Conservation (phyloP, 768 basidiomycete genomes). For the Podaxis rugospora region DNA sequence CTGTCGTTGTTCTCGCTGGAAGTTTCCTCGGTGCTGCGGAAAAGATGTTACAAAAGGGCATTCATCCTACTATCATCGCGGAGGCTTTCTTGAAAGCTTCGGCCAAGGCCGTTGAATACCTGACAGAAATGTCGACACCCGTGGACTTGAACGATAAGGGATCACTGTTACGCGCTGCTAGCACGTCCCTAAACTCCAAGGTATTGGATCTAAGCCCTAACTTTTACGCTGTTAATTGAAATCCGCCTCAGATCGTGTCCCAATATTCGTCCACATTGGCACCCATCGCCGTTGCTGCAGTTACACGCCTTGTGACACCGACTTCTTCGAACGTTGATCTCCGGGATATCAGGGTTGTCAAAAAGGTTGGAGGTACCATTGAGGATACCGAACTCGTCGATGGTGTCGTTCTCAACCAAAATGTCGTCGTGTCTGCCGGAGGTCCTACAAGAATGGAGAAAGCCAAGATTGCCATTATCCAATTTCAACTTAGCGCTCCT, state of each 20-base stretch:
- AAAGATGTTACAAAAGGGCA: slow-evolving; percentile 94
- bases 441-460: slow-evolving; percentile 96
- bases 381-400: slow-evolving; percentile 98
- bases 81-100: slow-evolving; percentile 94
- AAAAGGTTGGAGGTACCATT: slow-evolving; percentile 98
- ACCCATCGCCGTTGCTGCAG: slow-evolving; percentile 98
- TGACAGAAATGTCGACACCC: slow-evolving; percentile 89
- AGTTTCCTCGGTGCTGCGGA: slow-evolving; percentile 91
- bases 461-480: slow-evolving; percentile 96
- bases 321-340: slow-evolving; percentile 95
- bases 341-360: slow-evolving; percentile 92
- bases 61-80: slow-evolving; percentile 96
- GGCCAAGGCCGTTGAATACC: slow-evolving; percentile 87
- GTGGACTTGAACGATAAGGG: slow-evolving; percentile 87
- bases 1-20: slow-evolving; percentile 95
- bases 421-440: slow-evolving; percentile 83
- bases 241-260: slow-evolving; percentile 77
- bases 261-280: slow-evolving; percentile 98
- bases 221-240: not conserved
- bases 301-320: slow-evolving; percentile 84
- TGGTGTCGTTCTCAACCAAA: slow-evolving; percentile 96
- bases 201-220: slow-evolving; percentile 31
- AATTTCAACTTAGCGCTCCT: slow-evolving; percentile 96
- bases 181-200: slow-evolving; percentile 95
- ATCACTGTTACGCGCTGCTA: slow-evolving; percentile 85